These are phyloP conservation scores for Trapa bicornis DNA, from an alignment of 345 rosid species.

Conservation along the genomic window DNA sequence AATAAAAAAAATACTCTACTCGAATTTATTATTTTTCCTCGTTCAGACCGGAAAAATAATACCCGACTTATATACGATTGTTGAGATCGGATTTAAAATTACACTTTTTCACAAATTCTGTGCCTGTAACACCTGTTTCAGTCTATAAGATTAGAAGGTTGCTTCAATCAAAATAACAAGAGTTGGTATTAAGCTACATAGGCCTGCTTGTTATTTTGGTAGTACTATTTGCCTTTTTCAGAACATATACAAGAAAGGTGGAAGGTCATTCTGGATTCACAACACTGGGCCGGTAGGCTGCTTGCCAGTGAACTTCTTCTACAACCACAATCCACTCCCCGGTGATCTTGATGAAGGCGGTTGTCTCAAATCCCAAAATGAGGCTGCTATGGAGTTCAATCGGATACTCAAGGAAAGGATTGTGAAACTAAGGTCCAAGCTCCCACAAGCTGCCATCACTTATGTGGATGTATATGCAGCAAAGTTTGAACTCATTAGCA, in stretches of 20 bases:
- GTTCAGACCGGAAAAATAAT: too few relatives aligned
- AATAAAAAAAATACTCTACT: too few relatives aligned
- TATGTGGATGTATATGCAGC: slow-evolving; percentile 74
- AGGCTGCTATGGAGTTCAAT: slow-evolving; percentile 67
- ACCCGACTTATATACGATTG: too few relatives aligned
- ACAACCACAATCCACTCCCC: slow-evolving; percentile 47
- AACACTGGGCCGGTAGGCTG: slow-evolving; percentile 91
- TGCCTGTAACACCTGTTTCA: not conserved
- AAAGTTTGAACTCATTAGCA: slow-evolving; percentile 57
- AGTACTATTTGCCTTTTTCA: slow-evolving; percentile 9
- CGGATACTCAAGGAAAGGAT: slow-evolving; percentile 50
- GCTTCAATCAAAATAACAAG: too few relatives aligned
- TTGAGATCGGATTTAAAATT: too few relatives aligned
- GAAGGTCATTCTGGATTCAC: slow-evolving; percentile 65
- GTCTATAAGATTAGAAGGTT: not conserved
- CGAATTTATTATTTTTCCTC: too few relatives aligned
- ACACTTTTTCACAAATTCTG: too few relatives aligned
- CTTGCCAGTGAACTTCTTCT: slow-evolving; percentile 64
- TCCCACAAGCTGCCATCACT: slow-evolving; percentile 55
- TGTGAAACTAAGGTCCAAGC: slow-evolving; percentile 38
- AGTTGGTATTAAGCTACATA: not conserved
- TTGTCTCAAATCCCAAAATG: slow-evolving; percentile 69
- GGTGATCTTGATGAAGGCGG: slow-evolving; percentile 57
- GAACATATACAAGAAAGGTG: slow-evolving; percentile 41
- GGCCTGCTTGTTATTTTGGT: not conserved